These are phyloP conservation scores for Mycena citricolor DNA, from an alignment of 1,284 basidiomycete genomes.

Conservation along the genomic window DNA sequence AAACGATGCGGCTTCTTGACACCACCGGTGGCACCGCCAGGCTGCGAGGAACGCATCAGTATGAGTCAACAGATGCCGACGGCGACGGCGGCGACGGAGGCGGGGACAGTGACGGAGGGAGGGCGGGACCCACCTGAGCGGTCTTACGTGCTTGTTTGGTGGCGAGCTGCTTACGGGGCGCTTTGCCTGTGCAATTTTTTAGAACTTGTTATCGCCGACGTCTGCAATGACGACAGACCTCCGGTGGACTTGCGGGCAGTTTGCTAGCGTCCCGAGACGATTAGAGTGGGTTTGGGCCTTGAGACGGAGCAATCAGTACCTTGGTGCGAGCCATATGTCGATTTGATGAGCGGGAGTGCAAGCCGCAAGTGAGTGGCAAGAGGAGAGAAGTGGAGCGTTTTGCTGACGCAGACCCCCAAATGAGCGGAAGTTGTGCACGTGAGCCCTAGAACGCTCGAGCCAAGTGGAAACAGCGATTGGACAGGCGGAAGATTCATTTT, in stretches of 20 bases:
- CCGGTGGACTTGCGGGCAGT: slow-evolving; percentile 90
- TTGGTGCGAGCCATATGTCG: slow-evolving; percentile 22
- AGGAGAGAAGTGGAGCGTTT: slow-evolving; percentile 9
- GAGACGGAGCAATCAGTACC: slow-evolving; percentile 3
- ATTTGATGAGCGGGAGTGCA: slow-evolving; percentile 6
- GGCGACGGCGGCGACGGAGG: slow-evolving; percentile 8
- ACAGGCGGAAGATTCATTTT: slow-evolving; percentile 20
- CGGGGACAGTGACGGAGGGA: slow-evolving; percentile 1
- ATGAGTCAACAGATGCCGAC: slow-evolving; percentile 1
- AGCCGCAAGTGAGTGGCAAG: slow-evolving; percentile 8
- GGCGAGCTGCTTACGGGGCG: slow-evolving; percentile 85
- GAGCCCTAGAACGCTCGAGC: slow-evolving; percentile 10
- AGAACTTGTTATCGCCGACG: slow-evolving; percentile 3
- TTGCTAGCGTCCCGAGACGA: slow-evolving; percentile 48
- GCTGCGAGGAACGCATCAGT: slow-evolving; percentile 21
- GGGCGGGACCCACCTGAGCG: slow-evolving; percentile 36
- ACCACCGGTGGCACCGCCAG: slow-evolving; percentile 61
- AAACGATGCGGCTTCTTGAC: slow-evolving; percentile 90
- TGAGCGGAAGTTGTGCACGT: slow-evolving; percentile 20
- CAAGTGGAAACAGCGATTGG: slow-evolving; percentile 19
- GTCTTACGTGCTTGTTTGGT: slow-evolving; percentile 79
- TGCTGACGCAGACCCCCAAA: slow-evolving; percentile 11
- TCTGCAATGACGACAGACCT: slow-evolving; percentile 41
- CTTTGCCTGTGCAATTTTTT: slow-evolving; percentile 34
- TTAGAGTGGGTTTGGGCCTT: slow-evolving; percentile 4